Conservation (phyloP, 495 filamentous ascomycete species). For the Xeromyces bisporus region DNA sequence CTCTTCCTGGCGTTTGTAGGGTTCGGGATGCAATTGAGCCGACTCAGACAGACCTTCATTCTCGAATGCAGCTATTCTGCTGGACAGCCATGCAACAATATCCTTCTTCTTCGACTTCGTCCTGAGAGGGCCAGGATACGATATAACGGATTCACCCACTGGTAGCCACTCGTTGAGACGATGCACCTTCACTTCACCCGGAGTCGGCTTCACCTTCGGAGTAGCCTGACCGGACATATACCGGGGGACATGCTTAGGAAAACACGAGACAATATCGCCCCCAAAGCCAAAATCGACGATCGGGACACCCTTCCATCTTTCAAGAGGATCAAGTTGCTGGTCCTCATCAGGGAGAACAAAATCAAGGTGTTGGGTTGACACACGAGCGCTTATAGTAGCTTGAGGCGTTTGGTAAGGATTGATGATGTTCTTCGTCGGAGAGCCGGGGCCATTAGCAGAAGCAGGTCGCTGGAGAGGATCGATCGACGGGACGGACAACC, state of each 20-base stretch:
- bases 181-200: slow-evolving; percentile 66
- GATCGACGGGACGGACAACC: slow-evolving; percentile 25
- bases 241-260: slow-evolving; percentile 75
- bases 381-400: slow-evolving; percentile 12
- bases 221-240: slow-evolving; percentile 55
- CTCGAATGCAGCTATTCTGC: slow-evolving; percentile 56
- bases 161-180: slow-evolving; percentile 53
- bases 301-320: slow-evolving; percentile 80
- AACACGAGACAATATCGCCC: slow-evolving; percentile 64
- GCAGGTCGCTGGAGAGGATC: slow-evolving; percentile 51
- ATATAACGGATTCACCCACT: slow-evolving; percentile 49
- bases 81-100: slow-evolving; percentile 59
- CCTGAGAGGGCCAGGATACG: slow-evolving; percentile 81
- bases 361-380: slow-evolving; percentile 28
- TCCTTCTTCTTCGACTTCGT: slow-evolving; percentile 94
- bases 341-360: slow-evolving; percentile 60
- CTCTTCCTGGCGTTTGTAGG: slow-evolving; percentile 59
- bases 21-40: slow-evolving; percentile 32
- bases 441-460: slow-evolving; percentile 42
- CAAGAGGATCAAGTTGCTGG: slow-evolving; percentile 57
- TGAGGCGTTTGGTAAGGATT: slow-evolving; percentile 21
- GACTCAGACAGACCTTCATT: slow-evolving; percentile 33
- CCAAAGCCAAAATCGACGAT: slow-evolving; percentile 80
- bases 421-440: slow-evolving; percentile 27
- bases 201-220: slow-evolving; percentile 67